phyloP scores from a whole-genome alignment of 202 grass and related monocot genomes.

The Setaria viridis region DNA sequence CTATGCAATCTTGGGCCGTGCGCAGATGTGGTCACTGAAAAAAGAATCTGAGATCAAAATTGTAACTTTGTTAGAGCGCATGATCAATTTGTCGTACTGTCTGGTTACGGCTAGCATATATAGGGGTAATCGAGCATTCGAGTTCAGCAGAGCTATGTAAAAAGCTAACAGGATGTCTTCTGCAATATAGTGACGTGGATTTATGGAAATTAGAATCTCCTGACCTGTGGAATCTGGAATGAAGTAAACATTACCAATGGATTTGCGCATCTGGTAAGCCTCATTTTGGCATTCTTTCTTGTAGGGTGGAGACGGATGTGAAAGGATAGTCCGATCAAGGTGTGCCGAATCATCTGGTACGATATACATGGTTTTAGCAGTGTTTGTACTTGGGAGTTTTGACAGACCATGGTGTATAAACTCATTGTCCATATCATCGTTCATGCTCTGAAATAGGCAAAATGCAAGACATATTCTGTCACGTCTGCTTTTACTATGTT shows the following conservation, averaged over 20 bases:
- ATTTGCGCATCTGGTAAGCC: not conserved
- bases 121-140: not conserved
- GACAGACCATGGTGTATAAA: not conserved
- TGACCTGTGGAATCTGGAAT: conserved; percentile 3
- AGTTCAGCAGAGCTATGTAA: not conserved
- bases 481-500: not conserved
- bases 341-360: conserved; percentile 68
- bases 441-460: not conserved
- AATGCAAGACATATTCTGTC: not conserved
- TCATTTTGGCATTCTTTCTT: conserved; percentile 41
- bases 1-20: not conserved
- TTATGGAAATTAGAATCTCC: not conserved
- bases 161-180: not conserved
- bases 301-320: conserved; percentile 48
- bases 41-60: conserved; percentile 27
- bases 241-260: not conserved
- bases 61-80: conserved; percentile 5
- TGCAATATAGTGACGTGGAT: not conserved
- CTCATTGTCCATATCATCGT: not conserved
- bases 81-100: not conserved
- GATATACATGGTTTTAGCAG: conserved; percentile 36
- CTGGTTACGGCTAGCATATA: conserved; percentile 3
- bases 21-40: not conserved
- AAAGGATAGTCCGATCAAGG: conserved; percentile 54
- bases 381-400: conserved; percentile 1